These are phyloP conservation scores for Metarhizium sp. DNA, from an alignment of 2,329 filamentous ascomycete genomes.

Conservation along the genomic window DNA sequence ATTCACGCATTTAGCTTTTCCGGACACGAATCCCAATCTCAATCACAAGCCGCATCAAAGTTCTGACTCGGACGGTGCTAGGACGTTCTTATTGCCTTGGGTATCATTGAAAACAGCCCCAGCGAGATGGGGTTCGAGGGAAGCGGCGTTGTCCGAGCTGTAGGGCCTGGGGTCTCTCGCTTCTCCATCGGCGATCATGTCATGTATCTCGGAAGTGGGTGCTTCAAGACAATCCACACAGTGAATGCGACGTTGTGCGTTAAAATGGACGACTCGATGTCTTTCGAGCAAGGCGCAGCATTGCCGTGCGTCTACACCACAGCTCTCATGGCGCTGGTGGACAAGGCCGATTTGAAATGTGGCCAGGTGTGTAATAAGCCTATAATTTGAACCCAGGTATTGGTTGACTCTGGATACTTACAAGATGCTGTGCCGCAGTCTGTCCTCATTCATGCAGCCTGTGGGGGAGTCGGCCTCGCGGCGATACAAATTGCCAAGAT, in stretches of 20 bases:
- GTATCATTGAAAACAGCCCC: neutral
- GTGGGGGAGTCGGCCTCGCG: constrained; percentile 20
- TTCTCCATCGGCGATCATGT: neutral
- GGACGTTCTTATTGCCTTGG: constrained; percentile 9
- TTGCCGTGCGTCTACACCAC: constrained; percentile 24
- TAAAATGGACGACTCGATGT: too few species aligned
- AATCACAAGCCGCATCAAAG: too few species aligned
- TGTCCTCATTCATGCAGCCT: constrained; percentile 22
- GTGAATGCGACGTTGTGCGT: too few species aligned
- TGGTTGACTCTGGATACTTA: neutral
- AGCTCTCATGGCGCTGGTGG: constrained; percentile 12
- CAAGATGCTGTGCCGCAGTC: constrained; percentile 6
- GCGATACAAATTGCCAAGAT: constrained; percentile 17
- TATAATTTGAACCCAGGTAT: neutral
- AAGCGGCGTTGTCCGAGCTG: neutral
- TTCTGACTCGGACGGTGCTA: neutral
- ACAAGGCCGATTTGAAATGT: constrained; percentile 4
- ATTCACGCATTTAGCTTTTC: too few species aligned
- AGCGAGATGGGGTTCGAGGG: neutral
- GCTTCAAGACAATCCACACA: constrained; percentile 13
- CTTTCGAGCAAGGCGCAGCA: constrained; percentile 21
- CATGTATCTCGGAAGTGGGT: neutral
- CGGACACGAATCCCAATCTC: too few species aligned
- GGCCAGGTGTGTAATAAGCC: constrained; percentile 2
- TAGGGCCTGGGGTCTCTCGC: neutral